Base-by-base conservation (phyloP, 2,329 filamentous ascomycete species). In the Colletotrichum brevisporum region DNA sequence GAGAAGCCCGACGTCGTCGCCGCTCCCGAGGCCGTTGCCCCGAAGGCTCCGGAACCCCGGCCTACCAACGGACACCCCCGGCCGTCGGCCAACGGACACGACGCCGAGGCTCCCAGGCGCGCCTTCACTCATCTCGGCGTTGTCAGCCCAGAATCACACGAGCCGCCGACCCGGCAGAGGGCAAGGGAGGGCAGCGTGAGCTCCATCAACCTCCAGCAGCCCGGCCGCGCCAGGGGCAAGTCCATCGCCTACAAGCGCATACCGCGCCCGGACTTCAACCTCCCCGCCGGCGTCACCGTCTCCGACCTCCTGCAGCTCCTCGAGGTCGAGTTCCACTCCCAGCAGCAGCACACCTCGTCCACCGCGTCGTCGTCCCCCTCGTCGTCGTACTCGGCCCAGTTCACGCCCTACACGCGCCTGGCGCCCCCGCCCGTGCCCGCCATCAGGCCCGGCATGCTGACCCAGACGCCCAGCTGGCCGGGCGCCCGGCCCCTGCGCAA, bases 241-340 rank as follows among this genome's bases (percentile, higher is more conserved):
- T 31, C 62, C 21, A 54, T 53, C n/a, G 56, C 51, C 36, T 69
- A 69, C 51, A 60, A 54, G 16, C 62, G 67, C 27, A 69, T 69
- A 3, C 43, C 67, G 8, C 62, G 67, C 15, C 67, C 67, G 1
- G 62, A 69, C 16, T 69, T 69, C 21, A 67, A 43, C 8, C 62
- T 69, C 3, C 67, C 67, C 0, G 54, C 16, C 5, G 67, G 67
- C n/a, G 43, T 69, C 50, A 61, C 62, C 0, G 67, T 69, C 18
- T 54, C 63, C 2, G 67, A 69, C n/a, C 67, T 69, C 31, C 62
- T 69, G 15, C 50, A 56, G 31, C 67, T 69, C 6, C 67, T 69
- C 26, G 62, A 69, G 18, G 18, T 61, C 21, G 62, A 69, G 67
- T 69, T 47, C 16, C 50, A 55, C 18, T 69, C 67, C 10, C 50